phyloP scores from a whole-genome alignment of 129 eudicot species.

The Tanacetum coccineum region DNA sequence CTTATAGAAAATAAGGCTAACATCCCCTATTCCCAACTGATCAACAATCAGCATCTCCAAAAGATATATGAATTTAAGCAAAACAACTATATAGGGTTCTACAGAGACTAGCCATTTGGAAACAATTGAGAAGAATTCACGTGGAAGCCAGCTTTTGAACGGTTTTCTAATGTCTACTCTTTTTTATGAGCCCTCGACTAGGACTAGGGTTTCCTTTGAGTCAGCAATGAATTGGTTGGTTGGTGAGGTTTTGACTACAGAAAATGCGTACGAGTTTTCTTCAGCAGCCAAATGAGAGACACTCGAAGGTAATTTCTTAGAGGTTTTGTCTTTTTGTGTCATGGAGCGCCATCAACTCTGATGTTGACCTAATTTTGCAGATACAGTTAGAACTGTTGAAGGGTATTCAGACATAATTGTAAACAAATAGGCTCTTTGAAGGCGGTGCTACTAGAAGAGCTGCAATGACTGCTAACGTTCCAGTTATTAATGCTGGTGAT shows the following conservation, averaged over 20 bases:
- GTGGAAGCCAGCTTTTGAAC: too few relatives aligned
- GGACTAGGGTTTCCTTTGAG: constrained; percentile 97
- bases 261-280: constrained; percentile 93
- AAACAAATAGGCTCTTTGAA: constrained; percentile 93
- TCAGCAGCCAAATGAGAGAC: constrained; percentile 99
- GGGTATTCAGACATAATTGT: too few relatives aligned
- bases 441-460: constrained; percentile 97
- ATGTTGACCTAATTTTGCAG: constrained; percentile 35
- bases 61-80: too few relatives aligned
- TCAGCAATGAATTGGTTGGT: constrained; percentile 95
- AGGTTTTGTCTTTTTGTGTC: constrained; percentile 6
- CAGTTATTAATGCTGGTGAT: constrained; percentile 94
- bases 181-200: constrained; percentile 92
- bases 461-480: constrained; percentile 74
- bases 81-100: too few relatives aligned
- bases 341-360: constrained; percentile 9
- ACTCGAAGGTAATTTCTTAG: constrained; percentile 66
- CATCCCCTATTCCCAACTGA: too few relatives aligned
- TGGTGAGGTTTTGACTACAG: constrained; percentile 95
- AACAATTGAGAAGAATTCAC: too few relatives aligned
- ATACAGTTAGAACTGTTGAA: too few relatives aligned
- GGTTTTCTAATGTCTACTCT: constrained; percentile 88
- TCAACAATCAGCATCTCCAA: too few relatives aligned
- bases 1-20: too few relatives aligned
- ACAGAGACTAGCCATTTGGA: too few relatives aligned